phyloP scores from a whole-genome alignment of 306 rosid species.

The Prunus mira region DNA sequence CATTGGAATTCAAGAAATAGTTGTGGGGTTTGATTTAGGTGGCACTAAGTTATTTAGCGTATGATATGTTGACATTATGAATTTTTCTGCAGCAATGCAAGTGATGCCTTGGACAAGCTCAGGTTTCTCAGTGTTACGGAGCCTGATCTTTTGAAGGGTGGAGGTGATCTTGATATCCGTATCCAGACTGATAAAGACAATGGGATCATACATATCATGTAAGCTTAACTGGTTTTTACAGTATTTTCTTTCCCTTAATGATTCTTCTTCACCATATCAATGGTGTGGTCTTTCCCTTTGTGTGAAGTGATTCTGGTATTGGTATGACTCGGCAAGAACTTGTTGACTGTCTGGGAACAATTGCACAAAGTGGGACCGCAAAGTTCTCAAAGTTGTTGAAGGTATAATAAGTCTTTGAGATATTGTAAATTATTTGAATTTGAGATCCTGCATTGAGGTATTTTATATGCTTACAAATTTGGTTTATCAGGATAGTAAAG shows the following conservation, averaged over 20 bases:
- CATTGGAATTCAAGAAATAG: neutral
- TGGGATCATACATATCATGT: slow-evolving; percentile 76
- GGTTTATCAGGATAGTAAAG: slow-evolving; percentile 75
- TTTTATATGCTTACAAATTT: slow-evolving; percentile 17
- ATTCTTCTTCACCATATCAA: neutral
- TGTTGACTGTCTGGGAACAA: slow-evolving; percentile 97
- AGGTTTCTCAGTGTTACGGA: slow-evolving; percentile 84
- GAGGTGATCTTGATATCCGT: slow-evolving; percentile 72
- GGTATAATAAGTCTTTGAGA: slow-evolving; percentile 37
- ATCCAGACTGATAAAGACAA: slow-evolving; percentile 82
- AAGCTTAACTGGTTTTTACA: slow-evolving; percentile 21
- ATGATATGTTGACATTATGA: neutral
- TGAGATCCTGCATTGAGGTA: neutral
- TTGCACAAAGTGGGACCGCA: slow-evolving; percentile 98
- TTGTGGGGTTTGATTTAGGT: neutral
- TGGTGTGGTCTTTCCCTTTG: neutral
- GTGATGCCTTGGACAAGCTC: slow-evolving; percentile 98
- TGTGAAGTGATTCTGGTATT: slow-evolving; percentile 83
- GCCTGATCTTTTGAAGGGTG: slow-evolving; percentile 72
- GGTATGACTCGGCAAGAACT: slow-evolving; percentile 94
- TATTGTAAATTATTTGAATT: neutral
- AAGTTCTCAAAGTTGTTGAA: slow-evolving; percentile 86
- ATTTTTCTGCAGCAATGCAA: slow-evolving; percentile 68
- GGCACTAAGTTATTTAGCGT: neutral
- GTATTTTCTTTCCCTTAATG: neutral